These are phyloP conservation scores for Pyropia yezoensis DNA, from an alignment of 23 red algal genomes.

Conservation along the genomic window DNA sequence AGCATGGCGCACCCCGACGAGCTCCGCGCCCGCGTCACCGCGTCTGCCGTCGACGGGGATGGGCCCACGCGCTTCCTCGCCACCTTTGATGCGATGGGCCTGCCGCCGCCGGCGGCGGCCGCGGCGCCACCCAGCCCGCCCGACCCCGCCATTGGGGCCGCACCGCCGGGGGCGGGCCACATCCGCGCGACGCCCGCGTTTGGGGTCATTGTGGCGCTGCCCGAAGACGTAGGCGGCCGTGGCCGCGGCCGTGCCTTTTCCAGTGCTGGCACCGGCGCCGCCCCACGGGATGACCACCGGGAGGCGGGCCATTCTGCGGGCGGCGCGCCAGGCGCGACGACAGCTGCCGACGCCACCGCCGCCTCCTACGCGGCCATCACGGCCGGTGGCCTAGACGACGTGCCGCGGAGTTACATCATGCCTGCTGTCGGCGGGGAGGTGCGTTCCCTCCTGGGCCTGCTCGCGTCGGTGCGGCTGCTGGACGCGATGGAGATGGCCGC, in stretches of 20 bases:
- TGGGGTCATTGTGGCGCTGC: conserved; percentile 51
- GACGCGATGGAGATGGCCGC: conserved; percentile 50
- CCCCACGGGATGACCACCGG: no score
- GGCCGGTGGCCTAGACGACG: conserved; percentile 40
- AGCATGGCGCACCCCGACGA: conserved; percentile 28
- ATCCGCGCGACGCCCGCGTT: conserved; percentile 50
- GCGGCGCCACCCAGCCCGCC: conserved; percentile 8
- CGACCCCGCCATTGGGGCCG: no score
- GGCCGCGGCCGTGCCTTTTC: conserved; percentile 20
- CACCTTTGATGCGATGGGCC: conserved; percentile 42
- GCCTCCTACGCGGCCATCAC: conserved; percentile 6
- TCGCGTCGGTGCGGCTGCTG: conserved; percentile 48
- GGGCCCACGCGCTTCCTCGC: conserved; percentile 35
- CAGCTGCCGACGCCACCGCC: background rate
- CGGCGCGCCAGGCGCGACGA: background rate
- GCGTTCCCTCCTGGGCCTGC: conserved; percentile 34
- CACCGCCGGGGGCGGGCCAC: conserved; percentile 2
- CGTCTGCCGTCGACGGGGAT: conserved; percentile 39
- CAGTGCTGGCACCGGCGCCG: no score
- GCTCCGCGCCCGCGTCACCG: conserved; percentile 33
- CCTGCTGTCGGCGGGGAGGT: conserved; percentile 36
- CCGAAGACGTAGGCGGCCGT: conserved; percentile 37
- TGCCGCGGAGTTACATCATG: conserved; percentile 48
- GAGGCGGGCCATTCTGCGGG: background rate
- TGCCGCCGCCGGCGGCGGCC: conserved; percentile 21